A percentile compares a stretch with the other conserved stretches of the same genome.
phyloP scores from a whole-genome alignment of 169 alveolate genomes.

The Eimeria maxima region DNA sequence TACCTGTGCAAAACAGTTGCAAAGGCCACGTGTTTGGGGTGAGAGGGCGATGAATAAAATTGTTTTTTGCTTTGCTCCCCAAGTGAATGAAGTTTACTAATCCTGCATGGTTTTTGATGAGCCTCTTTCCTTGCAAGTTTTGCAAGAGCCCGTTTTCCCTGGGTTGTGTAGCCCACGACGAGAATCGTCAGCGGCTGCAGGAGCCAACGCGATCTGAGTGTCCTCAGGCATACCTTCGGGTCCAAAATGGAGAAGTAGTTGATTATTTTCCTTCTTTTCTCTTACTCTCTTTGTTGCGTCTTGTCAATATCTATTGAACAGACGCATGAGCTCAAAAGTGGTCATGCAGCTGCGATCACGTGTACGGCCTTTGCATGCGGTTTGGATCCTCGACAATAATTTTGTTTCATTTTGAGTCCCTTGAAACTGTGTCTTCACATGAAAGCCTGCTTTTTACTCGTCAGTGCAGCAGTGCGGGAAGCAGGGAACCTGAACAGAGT shows the following conservation, averaged over 20 bases:
- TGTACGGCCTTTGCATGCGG: slow-evolving; percentile 59
- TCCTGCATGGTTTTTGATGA: neutral
- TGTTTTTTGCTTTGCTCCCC: neutral
- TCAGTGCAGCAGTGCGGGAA: neutral
- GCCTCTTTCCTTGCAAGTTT: neutral
- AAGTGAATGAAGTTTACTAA: neutral
- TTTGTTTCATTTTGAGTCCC: neutral
- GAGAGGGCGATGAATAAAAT: neutral
- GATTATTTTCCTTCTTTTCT: slow-evolving; percentile 19
- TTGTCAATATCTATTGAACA: neutral
- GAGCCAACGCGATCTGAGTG: neutral
- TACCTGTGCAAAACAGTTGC: slow-evolving; percentile 4
- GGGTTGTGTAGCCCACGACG: neutral
- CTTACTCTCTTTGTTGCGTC: neutral
- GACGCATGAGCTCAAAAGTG: neutral
- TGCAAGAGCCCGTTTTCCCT: neutral
- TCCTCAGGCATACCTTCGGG: neutral
- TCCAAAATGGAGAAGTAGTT: neutral
- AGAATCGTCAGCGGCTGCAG: slow-evolving; percentile 47
- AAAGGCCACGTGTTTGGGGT: neutral
- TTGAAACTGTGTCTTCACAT: neutral
- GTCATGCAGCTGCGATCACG: slow-evolving; percentile 38
- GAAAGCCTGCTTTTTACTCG: neutral
- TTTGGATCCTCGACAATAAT: neutral
- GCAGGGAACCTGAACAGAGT: neutral